Evolutionary conservation across 768 basidiomycete species (phyloP).

Genomic region (Rhizopogon sp.): DNA sequence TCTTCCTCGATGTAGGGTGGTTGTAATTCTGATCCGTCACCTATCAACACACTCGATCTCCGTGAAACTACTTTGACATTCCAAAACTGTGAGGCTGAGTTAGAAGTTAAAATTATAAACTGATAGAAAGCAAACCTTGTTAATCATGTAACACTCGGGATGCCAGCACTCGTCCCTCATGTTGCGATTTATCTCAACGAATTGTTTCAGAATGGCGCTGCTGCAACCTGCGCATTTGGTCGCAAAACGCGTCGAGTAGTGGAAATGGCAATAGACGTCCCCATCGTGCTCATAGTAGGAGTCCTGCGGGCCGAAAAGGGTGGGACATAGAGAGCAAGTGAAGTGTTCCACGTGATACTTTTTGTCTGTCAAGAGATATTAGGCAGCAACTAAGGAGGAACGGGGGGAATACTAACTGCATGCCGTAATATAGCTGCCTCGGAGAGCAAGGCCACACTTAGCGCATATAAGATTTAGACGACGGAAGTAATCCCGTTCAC

Average conservation of each 20-base stretch:
- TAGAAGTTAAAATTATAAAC: slow-evolving; percentile 8
- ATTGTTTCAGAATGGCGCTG: slow-evolving; percentile 97
- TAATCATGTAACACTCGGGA: slow-evolving; percentile 99
- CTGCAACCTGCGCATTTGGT: slow-evolving; percentile 98
- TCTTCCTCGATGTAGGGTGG: slow-evolving; percentile 75
- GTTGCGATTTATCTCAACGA: slow-evolving; percentile 98
- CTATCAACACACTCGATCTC: slow-evolving; percentile 57
- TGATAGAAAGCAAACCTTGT: slow-evolving; percentile 62
- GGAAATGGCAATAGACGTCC: slow-evolving; percentile 98
- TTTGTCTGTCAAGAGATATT: slow-evolving; percentile 59
- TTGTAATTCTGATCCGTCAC: slow-evolving; percentile 46
- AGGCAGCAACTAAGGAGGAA: slow-evolving; percentile 10
- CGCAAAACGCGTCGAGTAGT: slow-evolving; percentile 97
- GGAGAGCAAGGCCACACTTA: slow-evolving; percentile 89
- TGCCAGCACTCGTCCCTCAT: slow-evolving; percentile 99
- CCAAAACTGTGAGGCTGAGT: slow-evolving; percentile 70
- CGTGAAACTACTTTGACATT: slow-evolving; percentile 90
- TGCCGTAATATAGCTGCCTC: slow-evolving; percentile 98
- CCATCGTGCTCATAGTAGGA: slow-evolving; percentile 99
- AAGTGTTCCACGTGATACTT: slow-evolving; percentile 99
- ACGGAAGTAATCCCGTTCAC: slow-evolving; percentile 97
- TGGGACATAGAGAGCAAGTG: slow-evolving; percentile 95
- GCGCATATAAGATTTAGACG: slow-evolving; percentile 94
- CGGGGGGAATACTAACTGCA: slow-evolving; percentile 65
- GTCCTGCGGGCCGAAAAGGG: slow-evolving; percentile 95